phyloP scores from a whole-genome alignment of 305 asterid genomes.

The Solanum hybrid region DNA sequence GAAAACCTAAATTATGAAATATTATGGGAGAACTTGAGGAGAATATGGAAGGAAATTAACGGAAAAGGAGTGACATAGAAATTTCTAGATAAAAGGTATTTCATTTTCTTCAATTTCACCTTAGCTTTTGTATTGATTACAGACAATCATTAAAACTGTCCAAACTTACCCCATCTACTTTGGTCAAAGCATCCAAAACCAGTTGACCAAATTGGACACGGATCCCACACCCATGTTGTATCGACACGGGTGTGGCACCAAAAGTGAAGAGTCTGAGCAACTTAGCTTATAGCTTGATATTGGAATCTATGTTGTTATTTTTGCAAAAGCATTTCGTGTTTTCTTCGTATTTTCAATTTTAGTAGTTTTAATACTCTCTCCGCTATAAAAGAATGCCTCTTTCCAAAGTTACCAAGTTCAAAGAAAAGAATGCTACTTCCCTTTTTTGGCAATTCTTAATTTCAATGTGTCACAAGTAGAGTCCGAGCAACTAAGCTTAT shows the following conservation, averaged over 20 bases:
- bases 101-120: background rate
- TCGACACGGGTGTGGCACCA: background rate
- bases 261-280: background rate
- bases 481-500: background rate
- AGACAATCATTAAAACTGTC: too few relatives aligned
- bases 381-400: background rate
- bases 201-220: background rate
- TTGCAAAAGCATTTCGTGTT: background rate
- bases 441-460: background rate
- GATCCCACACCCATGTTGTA: background rate
- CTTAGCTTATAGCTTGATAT: background rate
- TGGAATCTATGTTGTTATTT: background rate
- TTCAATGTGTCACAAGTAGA: background rate
- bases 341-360: background rate
- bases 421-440: background rate
- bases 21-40: background rate
- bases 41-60: background rate
- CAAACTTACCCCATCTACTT: background rate
- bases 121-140: background rate
- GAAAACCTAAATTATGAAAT: background rate
- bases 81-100: background rate
- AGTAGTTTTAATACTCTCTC: background rate
- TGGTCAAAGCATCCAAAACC: background rate
- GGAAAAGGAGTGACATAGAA: background rate
- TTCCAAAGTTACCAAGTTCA: too few relatives aligned